Conservation (phyloP, 768 basidiomycete genomes). For the Termitomyces sp. region DNA sequence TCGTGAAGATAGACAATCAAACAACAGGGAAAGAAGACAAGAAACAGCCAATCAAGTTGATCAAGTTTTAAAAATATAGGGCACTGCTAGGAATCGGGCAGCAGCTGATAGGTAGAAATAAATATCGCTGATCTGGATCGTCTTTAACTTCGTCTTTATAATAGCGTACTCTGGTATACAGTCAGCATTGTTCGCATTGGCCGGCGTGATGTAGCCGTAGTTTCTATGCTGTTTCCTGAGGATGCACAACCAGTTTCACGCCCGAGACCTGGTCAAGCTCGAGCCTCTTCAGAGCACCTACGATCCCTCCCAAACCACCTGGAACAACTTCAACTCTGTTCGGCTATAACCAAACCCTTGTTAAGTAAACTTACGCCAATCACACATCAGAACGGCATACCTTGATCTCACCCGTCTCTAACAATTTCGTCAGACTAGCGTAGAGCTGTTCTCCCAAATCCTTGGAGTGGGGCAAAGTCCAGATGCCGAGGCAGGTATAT, state of each 20-base stretch:
- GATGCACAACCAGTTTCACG: conserved; percentile 36
- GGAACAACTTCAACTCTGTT: conserved; percentile 36
- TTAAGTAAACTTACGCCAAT: not conserved
- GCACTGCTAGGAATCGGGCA: too few relatives aligned
- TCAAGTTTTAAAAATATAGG: too few relatives aligned
- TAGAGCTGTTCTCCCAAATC: conserved; percentile 12
- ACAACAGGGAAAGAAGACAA: not conserved
- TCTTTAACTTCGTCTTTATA: too few relatives aligned
- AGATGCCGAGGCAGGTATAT: not conserved
- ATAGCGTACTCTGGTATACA: not conserved
- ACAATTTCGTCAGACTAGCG: conserved; percentile 6
- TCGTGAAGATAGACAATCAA: too few relatives aligned
- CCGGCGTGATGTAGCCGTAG: too few relatives aligned
- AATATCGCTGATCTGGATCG: too few relatives aligned
- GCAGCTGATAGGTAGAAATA: too few relatives aligned
- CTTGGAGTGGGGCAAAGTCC: conserved; percentile 5
- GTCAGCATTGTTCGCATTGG: not conserved
- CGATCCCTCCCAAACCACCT: conserved; percentile 32
- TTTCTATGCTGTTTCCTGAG: conserved; percentile 29
- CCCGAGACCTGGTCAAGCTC: conserved; percentile 34
- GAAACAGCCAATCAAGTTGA: not conserved
- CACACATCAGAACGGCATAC: not conserved
- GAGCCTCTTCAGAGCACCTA: conserved; percentile 29
- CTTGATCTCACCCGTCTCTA: conserved; percentile 11
- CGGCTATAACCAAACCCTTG: conserved; percentile 21